Evolutionary conservation across 768 basidiomycete species (phyloP), one percentile per base, ranked within the genome.

Genomic region (Mycena amicta): DNA sequence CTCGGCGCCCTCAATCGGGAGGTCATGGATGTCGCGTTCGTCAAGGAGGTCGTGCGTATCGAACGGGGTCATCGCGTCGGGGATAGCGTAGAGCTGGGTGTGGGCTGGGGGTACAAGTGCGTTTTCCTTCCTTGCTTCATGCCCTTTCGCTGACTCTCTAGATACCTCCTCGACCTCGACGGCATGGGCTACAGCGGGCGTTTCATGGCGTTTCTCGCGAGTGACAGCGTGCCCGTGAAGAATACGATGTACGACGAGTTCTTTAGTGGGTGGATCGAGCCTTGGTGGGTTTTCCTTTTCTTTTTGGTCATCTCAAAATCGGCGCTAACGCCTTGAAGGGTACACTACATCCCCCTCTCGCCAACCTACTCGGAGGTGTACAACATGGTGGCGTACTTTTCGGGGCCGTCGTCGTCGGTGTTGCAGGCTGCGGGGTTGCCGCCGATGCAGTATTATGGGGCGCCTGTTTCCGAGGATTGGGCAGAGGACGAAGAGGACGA

Each of bases 181-280:
- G 95, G 96, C 16, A 95, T 95, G 91, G 89, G 92, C 20, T 98
- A 98, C 72, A 93, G 90, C 26, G 95, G 89, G 2, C 81, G 93
- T 13, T 95, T 97, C 71, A 86, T 93, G 81, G 82, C 88, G 1
- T 86, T 93, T 68, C 72, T 94, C 66, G 89, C 88, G 41, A 94
- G 90, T 53, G 93, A 96, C 70, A 93, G 92, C 61, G 92, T 87
- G 2, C 92, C 93, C 11, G 73, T 98, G 59, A 98, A 98, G 74
- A 81, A 90, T 20, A 95, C 93, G 0, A 87, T 97, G 2, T 96
- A 96, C 70, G 84, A 88, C 33, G 96, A 98, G 70, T 98, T 85
- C 74, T 95, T 88, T 74, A 86, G 83, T 1, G 93, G 90, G 55
- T 95, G 95, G 93, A 85, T 95, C 39, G 87, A 95, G 67, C 95